Conservation (phyloP, 2,329 filamentous ascomycete species). For the Neoarthrinium moseri region DNA sequence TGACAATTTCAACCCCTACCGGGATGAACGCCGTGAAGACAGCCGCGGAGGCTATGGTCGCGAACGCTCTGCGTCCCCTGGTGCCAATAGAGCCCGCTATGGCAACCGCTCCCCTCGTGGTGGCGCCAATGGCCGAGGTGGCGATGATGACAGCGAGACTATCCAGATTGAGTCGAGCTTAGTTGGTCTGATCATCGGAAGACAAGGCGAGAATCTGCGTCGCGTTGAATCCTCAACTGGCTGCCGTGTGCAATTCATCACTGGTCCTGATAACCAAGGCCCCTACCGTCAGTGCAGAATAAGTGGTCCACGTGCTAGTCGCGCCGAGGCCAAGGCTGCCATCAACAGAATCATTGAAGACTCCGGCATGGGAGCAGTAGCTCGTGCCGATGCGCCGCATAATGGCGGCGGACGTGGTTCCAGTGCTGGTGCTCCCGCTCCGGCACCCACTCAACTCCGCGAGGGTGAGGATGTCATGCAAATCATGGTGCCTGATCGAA, state of each 20-base stretch:
- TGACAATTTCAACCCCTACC: conserved; percentile 78
- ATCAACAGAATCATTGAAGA: conserved; percentile 89
- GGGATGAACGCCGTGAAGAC: conserved; percentile 78
- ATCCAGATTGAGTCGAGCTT: conserved; percentile 85
- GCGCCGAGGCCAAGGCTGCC: conserved; percentile 75
- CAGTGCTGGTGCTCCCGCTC: conserved; percentile 14
- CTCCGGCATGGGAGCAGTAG: conserved; percentile 60
- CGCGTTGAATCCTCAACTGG: conserved; percentile 80
- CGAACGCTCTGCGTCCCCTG: conserved; percentile 73
- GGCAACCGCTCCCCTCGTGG: conserved; percentile 60
- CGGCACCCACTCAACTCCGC: conserved; percentile 50
- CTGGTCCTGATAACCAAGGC: conserved; percentile 68
- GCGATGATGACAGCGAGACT: conserved; percentile 73
- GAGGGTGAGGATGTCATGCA: conserved; percentile 85
- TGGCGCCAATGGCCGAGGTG: conserved; percentile 45
- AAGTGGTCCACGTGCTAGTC: conserved; percentile 67
- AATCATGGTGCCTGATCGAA: conserved; percentile 93
- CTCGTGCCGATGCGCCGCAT: conserved; percentile 38
- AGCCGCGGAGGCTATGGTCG: conserved; percentile 55
- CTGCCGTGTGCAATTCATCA: conserved; percentile 85
- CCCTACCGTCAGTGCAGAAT: conserved; percentile 83
- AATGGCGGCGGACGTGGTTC: conserved; percentile 17
- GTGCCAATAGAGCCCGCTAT: conserved; percentile 48
- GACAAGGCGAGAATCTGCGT: conserved; percentile 84
- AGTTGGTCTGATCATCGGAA: conserved; percentile 86